These are phyloP conservation scores for Hydrangea macrophylla DNA, from an alignment of 148 eudicot genomes.

Conservation along the genomic window DNA sequence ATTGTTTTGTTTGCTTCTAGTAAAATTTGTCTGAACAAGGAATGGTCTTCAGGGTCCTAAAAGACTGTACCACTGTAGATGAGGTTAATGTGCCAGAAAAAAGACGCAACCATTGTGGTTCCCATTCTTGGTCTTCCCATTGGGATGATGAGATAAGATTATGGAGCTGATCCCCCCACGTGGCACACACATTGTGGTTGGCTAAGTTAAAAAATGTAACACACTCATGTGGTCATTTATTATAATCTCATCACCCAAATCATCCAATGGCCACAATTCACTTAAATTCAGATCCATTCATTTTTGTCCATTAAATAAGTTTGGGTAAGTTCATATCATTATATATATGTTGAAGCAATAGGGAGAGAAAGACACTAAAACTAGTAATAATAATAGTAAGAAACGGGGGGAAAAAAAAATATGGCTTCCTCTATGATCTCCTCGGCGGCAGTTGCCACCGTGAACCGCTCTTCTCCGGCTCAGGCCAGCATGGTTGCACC, in stretches of 20 bases:
- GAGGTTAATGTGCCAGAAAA: too few relatives aligned
- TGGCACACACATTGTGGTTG: conserved; percentile 24
- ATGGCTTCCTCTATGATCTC: conserved; percentile 47
- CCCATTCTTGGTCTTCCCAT: not conserved
- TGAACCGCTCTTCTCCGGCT: conserved; percentile 26
- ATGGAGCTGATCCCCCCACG: conserved; percentile 24
- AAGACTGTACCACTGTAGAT: too few relatives aligned
- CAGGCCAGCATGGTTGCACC: conserved; percentile 51
- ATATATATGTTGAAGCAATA: conserved; percentile 22
- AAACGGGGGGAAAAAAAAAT: too few relatives aligned
- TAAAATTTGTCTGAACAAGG: too few relatives aligned
- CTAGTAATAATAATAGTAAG: not conserved
- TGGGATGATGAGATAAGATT: conserved; percentile 38
- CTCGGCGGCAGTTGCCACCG: conserved; percentile 30
- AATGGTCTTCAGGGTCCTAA: too few relatives aligned
- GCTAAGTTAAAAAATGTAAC: not conserved
- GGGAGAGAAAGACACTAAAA: conserved; percentile 4
- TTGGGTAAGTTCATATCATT: not conserved
- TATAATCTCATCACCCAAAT: conserved; percentile 20
- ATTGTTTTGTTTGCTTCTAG: too few relatives aligned
- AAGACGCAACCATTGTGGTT: too few relatives aligned
- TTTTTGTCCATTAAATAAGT: conserved; percentile 6
- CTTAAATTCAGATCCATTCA: conserved; percentile 7
- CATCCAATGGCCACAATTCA: conserved; percentile 27
- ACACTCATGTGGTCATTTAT: conserved; percentile 12